Percentiles rank a stretch among this genome's conserved stretches.
These are phyloP conservation scores for Kipferlia bialata DNA, from an alignment of 78 protist species.

Conservation along the genomic window DNA sequence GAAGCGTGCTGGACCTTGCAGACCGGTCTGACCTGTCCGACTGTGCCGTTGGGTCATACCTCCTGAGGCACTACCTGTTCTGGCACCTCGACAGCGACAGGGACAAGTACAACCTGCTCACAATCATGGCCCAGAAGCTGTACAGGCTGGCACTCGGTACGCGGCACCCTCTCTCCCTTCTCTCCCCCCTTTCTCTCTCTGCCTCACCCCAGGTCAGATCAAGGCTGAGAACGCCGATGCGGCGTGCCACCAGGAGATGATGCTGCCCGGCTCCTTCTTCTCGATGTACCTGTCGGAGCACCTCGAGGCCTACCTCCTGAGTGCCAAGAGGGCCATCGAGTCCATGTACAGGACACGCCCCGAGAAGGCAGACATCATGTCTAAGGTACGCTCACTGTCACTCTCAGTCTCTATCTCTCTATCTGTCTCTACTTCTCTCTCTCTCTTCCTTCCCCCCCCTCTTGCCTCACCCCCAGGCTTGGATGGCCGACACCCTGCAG, in stretches of 20 bases:
- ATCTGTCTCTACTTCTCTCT: too few species aligned
- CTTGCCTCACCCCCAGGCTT: not conserved
- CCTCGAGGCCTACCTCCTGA: not conserved
- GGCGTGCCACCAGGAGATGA: constrained; percentile 55
- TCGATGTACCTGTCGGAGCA: constrained; percentile 12
- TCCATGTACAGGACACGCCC: not conserved
- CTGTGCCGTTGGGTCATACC: constrained; percentile 31
- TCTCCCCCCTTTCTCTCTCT: too few species aligned
- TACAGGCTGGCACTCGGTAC: constrained; percentile 46
- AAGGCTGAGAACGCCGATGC: constrained; percentile 60
- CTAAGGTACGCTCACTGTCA: not conserved
- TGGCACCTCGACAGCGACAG: constrained; percentile 50
- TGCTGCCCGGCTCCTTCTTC: constrained; percentile 64
- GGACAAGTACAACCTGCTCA: constrained; percentile 61
- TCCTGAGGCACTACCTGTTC: constrained; percentile 44
- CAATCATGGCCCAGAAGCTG: constrained; percentile 56
- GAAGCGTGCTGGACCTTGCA: not conserved
- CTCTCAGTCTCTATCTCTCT: not conserved
- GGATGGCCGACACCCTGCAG: not conserved
- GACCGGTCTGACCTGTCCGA: constrained; percentile 8
- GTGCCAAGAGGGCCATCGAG: not conserved
- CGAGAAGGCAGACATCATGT: not conserved
- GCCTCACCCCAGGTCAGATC: too few species aligned
- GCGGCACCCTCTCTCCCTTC: not conserved
- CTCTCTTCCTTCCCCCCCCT: not conserved